These are phyloP conservation scores for Yarrowia galli DNA, from an alignment of 1,139 yeast species.

Conservation along the genomic window DNA sequence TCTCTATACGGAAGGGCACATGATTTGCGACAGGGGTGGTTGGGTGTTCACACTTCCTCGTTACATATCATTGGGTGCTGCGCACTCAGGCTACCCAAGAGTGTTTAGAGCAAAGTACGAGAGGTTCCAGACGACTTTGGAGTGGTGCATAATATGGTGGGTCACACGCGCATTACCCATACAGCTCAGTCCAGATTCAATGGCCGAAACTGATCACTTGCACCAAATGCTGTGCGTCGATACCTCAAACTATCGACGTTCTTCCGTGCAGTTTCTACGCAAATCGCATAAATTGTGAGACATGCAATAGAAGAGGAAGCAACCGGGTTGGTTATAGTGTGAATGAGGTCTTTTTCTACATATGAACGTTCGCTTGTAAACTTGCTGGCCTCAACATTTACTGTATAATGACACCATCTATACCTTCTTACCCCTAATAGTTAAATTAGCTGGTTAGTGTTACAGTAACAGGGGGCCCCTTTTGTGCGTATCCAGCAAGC, in stretches of 20 bases:
- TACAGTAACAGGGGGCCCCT: neutral
- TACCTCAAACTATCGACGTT: conserved; percentile 12
- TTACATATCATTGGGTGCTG: neutral
- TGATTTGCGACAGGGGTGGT: conserved; percentile 29
- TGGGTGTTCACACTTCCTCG: neutral
- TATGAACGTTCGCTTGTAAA: neutral
- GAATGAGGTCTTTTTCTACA: neutral
- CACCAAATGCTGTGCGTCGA: conserved; percentile 7
- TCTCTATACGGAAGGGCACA: conserved; percentile 16
- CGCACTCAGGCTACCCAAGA: neutral
- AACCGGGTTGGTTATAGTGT: neutral
- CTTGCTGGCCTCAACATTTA: neutral
- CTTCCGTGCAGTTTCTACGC: conserved; percentile 19
- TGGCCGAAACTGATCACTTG: neutral
- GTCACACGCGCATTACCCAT: neutral
- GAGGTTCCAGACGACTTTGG: neutral
- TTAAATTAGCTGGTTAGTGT: conserved; percentile 16
- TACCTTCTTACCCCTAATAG: neutral
- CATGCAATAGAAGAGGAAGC: conserved; percentile 16
- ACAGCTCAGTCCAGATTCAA: too few relatives aligned
- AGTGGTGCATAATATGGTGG: conserved; percentile 7
- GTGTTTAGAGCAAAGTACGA: neutral
- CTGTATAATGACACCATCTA: neutral
- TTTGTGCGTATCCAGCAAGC: neutral
- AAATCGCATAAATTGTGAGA: neutral